These are phyloP conservation scores for Metarhizium robertsii DNA, from an alignment of 2,329 filamentous ascomycete genomes.

Conservation along the genomic window DNA sequence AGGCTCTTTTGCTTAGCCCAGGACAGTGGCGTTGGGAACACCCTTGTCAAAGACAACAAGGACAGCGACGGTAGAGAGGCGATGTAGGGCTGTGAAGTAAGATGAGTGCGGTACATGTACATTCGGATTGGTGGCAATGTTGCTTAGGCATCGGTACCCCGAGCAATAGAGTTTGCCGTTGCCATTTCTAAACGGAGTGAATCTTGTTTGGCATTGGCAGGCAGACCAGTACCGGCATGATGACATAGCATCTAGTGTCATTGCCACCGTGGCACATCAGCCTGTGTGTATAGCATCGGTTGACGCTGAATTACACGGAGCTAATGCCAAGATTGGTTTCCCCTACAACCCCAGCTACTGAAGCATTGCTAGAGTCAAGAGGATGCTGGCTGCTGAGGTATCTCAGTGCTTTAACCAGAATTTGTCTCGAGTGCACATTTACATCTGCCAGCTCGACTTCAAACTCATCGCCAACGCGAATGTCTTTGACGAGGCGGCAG, in stretches of 20 bases:
- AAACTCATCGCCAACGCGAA: constrained; percentile 42
- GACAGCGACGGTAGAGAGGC: too few species aligned
- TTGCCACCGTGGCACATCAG: not conserved
- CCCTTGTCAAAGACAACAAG: too few species aligned
- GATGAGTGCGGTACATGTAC: too few species aligned
- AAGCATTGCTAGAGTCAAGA: not conserved
- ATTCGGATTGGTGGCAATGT: too few species aligned
- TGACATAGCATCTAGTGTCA: too few species aligned
- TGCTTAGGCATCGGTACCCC: too few species aligned
- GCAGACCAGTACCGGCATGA: too few species aligned
- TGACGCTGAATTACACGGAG: not conserved
- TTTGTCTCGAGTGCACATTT: constrained; percentile 36
- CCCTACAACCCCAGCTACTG: not conserved
- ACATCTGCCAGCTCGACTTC: constrained; percentile 46
- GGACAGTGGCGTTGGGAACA: too few species aligned
- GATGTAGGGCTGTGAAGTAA: too few species aligned
- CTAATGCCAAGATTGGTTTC: not conserved
- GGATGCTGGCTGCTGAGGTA: constrained; percentile 11
- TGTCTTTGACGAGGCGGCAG: constrained; percentile 29
- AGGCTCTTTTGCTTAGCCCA: too few species aligned
- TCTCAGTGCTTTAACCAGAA: constrained; percentile 37
- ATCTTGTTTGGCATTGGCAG: too few species aligned
- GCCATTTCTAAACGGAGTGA: too few species aligned
- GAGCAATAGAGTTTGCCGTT: not conserved
- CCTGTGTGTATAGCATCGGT: not conserved